These are phyloP conservation scores for Microbotryum saponariae DNA, from an alignment of 1,284 basidiomycete genomes.

Conservation along the genomic window DNA sequence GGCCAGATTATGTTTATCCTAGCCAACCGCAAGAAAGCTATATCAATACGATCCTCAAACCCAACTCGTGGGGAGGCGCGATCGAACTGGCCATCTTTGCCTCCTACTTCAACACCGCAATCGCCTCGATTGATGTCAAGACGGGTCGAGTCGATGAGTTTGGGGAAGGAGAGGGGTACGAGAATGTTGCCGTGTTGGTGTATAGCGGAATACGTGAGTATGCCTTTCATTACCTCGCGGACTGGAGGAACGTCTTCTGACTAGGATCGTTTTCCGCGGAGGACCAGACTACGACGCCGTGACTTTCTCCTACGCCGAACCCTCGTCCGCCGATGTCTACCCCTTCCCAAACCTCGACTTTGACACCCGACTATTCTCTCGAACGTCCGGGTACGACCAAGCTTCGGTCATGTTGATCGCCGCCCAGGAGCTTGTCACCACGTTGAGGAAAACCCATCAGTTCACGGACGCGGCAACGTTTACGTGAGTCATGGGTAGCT, in stretches of 20 bases:
- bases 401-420: constrained; percentile 50
- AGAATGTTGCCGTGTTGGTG: constrained; percentile 58
- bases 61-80: constrained; percentile 83
- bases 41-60: constrained; percentile 66
- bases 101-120: constrained; percentile 70
- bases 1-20: background rate
- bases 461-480: constrained; percentile 89
- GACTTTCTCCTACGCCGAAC: constrained; percentile 64
- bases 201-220: constrained; percentile 74
- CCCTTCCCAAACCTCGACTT: constrained; percentile 52
- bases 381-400: constrained; percentile 46
- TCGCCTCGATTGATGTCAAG: constrained; percentile 81
- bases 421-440: constrained; percentile 60
- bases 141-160: constrained; percentile 83
- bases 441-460: constrained; percentile 64
- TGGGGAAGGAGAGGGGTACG: constrained; percentile 47
- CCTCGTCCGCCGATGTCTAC: constrained; percentile 49
- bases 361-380: constrained; percentile 76
- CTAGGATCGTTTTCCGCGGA: background rate
- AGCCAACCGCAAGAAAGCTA: constrained; percentile 56
- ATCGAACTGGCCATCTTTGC: constrained; percentile 66
- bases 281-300: constrained; percentile 63
- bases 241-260: background rate
- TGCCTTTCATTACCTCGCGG: background rate
- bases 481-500: constrained; percentile 19